Base-by-base conservation (phyloP, 2,329 filamentous ascomycete species). In the Colletotrichum sp. region DNA sequence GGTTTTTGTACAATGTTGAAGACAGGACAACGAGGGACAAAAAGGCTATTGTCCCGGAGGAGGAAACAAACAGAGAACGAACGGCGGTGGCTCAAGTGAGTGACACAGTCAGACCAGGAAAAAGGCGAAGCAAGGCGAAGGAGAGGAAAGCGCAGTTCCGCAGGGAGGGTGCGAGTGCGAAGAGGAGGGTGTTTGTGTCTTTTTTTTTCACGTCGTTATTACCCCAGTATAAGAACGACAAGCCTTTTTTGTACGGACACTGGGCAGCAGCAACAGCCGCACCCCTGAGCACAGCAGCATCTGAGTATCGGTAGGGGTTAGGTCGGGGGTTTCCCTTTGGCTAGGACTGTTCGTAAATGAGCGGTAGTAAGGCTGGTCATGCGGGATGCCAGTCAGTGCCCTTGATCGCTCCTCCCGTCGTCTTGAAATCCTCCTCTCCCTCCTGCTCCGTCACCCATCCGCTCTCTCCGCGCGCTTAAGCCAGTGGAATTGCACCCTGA, bases 221-320 rank as follows among this genome's bases (percentile, higher is more conserved):
- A 32, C 60, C 34, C 44, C 26, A 76, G 59, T 64, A 75, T 75
- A 55, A 63, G 49, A 32, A 9, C 15, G 57, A 32, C 21, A 21
- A 30, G 39, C 30, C 26, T 36, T 63, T 36, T 63, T 63, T 36
- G 59, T 36, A 62, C 26, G 18, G 69, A 72, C 44, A 52, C 44
- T 52, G 44, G 44, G 44, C 44, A 52, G n/a, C 44, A 52, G 44
- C 44, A 52, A 62, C 69, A 72, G 67, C 66, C 32, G 49, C 59
- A 71, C 70, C 70, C 73, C 74, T 76, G 74, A 73, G 28, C 73
- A 73, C 73, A 73, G 73, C 70, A 73, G 72, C 70, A 49, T 63
- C 69, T 73, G 32, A 60, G 52, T 60, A 59, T 68, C 34, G 32
- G 30, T 21, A 63, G 44, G 44, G 44, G 44, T 21, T 21, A 52